Percentiles rank a stretch among this genome's conserved stretches.
Evolutionary conservation across 2,329 filamentous ascomycete genomes (phyloP).

Genomic region (Diplodia intermedia): DNA sequence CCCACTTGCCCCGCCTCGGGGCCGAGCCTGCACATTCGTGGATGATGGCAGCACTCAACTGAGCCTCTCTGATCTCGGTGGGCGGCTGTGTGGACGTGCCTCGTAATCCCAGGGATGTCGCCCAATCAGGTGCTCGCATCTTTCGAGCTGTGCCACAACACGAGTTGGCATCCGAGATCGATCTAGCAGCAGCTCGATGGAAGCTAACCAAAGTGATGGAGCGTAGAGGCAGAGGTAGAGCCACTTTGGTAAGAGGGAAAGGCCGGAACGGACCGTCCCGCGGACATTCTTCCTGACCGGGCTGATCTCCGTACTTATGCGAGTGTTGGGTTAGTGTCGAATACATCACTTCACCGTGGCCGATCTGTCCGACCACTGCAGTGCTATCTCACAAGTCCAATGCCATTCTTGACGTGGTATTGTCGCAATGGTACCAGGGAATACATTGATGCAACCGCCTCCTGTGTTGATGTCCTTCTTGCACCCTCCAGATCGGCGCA

Average conservation of each 20-base stretch:
- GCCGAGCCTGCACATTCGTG: background rate
- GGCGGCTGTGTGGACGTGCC: background rate
- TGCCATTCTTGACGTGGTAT: background rate
- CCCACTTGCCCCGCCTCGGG: conserved; percentile 1
- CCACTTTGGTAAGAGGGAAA: background rate
- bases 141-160: background rate
- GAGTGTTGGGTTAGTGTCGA: background rate
- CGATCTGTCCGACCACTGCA: background rate
- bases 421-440: background rate
- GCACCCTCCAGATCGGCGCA: no score
- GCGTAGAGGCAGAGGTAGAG: background rate
- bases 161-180: background rate
- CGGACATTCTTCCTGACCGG: background rate
- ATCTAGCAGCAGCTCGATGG: background rate
- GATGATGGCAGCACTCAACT: no score
- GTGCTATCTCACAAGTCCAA: background rate
- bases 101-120: no score
- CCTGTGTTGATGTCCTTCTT: no score
- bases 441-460: background rate
- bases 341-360: background rate
- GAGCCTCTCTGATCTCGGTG: background rate
- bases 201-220: background rate
- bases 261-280: conserved; percentile 1
- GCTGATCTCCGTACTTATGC: background rate
- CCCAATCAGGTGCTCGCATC: background rate